Evolutionary conservation across 306 rosid species (phyloP).

Genomic region (Elaeagnus macrophylla): DNA sequence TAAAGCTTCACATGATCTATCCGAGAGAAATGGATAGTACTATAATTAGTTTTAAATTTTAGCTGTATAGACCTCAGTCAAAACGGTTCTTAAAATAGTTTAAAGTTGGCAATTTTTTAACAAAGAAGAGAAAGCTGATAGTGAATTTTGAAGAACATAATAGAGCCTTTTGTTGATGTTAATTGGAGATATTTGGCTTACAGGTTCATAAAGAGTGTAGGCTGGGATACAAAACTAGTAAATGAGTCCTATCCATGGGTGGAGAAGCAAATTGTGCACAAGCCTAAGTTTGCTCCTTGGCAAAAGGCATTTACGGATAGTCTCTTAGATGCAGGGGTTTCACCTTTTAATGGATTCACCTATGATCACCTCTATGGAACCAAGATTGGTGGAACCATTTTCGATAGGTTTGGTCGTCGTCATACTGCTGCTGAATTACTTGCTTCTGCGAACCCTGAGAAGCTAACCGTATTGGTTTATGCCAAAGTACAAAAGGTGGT

Average conservation of each 20-base stretch:
- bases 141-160: not conserved
- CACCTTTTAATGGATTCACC: constrained; percentile 91
- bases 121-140: too few relatives aligned
- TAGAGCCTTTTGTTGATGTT: not conserved
- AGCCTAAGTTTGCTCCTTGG: constrained; percentile 43
- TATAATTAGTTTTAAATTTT: not conserved
- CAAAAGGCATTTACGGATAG: constrained; percentile 69
- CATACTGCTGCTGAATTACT: constrained; percentile 85
- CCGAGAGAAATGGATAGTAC: not conserved
- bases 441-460: constrained; percentile 52
- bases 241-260: constrained; percentile 78
- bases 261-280: constrained; percentile 76
- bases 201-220: constrained; percentile 61
- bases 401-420: constrained; percentile 67
- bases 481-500: constrained; percentile 81
- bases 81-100: too few relatives aligned
- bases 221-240: constrained; percentile 70
- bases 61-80: not conserved
- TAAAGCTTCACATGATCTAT: not conserved
- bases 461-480: constrained; percentile 54
- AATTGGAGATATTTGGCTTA: constrained; percentile 13
- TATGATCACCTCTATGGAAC: constrained; percentile 87
- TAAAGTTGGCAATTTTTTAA: too few relatives aligned
- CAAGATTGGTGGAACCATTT: constrained; percentile 92
- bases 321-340: constrained; percentile 61